Evolutionary conservation across 169 alveolate genomes (phyloP).

Genomic region (Theileria parva): DNA sequence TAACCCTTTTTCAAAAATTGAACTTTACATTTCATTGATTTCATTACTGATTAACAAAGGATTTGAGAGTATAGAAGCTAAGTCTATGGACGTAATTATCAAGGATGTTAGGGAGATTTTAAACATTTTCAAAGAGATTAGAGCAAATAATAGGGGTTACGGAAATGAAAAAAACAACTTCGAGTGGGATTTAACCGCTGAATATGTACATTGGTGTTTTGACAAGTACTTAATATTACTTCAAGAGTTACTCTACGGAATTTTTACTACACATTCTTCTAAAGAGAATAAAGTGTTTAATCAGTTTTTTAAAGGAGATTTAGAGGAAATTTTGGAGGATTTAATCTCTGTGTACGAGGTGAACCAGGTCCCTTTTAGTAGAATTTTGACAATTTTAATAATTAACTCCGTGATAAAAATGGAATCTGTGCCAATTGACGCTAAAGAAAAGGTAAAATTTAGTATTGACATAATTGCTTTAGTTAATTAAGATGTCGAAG

Average conservation of each 20-base stretch:
- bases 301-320: background rate
- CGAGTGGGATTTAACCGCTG: background rate
- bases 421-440: background rate
- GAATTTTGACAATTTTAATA: constrained; percentile 38
- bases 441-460: background rate
- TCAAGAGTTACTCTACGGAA: background rate
- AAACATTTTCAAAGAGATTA: no score
- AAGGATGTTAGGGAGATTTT: background rate
- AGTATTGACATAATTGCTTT: background rate
- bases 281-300: background rate
- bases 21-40: background rate
- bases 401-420: constrained; percentile 15
- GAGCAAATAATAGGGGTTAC: background rate
- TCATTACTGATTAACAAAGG: background rate
- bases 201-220: constrained; percentile 18
- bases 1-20: background rate
- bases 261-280: background rate
- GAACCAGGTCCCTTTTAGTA: constrained; percentile 39
- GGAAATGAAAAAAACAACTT: background rate
- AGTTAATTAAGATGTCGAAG: constrained; percentile 52
- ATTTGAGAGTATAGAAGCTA: background rate
- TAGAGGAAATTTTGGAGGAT: constrained; percentile 6
- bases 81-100: background rate
- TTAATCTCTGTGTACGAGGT: background rate
- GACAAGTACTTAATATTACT: background rate